These are phyloP conservation scores for Thalassia testudinum DNA, from an alignment of 116 monocot species.

Conservation along the genomic window DNA sequence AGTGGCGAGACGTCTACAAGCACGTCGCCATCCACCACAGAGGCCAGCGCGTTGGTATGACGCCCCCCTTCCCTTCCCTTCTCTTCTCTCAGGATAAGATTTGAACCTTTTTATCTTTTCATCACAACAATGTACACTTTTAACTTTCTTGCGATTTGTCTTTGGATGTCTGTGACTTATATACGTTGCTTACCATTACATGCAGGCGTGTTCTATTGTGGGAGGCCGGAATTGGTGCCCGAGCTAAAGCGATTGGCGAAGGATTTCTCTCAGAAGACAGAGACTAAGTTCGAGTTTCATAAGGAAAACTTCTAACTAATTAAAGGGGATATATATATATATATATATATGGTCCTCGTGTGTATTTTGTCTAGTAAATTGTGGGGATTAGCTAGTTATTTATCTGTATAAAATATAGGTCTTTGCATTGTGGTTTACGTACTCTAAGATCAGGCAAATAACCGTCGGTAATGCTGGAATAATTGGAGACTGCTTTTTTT, in stretches of 20 bases:
- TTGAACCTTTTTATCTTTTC: neutral
- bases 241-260: constrained; percentile 24
- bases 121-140: neutral
- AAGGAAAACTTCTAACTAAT: constrained; percentile 59
- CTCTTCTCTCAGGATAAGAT: neutral
- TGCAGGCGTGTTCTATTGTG: constrained; percentile 56
- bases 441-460: too few relatives aligned
- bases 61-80: neutral
- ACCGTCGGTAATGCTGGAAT: too few relatives aligned
- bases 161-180: too few relatives aligned
- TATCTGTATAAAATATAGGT: too few relatives aligned
- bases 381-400: too few relatives aligned
- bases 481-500: too few relatives aligned
- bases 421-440: too few relatives aligned
- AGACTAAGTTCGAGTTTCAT: constrained; percentile 47
- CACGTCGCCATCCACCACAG: constrained; percentile 27
- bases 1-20: constrained; percentile 44
- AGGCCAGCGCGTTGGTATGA: constrained; percentile 23
- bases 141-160: too few relatives aligned
- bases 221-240: constrained; percentile 14
- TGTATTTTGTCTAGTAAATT: too few relatives aligned
- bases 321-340: too few relatives aligned
- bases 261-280: constrained; percentile 38
- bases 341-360: too few relatives aligned
- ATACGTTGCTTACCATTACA: too few relatives aligned